Evolutionary conservation across 2,329 filamentous ascomycete genomes (phyloP).

Genomic region (Teratosphaeriaceae sp.): DNA sequence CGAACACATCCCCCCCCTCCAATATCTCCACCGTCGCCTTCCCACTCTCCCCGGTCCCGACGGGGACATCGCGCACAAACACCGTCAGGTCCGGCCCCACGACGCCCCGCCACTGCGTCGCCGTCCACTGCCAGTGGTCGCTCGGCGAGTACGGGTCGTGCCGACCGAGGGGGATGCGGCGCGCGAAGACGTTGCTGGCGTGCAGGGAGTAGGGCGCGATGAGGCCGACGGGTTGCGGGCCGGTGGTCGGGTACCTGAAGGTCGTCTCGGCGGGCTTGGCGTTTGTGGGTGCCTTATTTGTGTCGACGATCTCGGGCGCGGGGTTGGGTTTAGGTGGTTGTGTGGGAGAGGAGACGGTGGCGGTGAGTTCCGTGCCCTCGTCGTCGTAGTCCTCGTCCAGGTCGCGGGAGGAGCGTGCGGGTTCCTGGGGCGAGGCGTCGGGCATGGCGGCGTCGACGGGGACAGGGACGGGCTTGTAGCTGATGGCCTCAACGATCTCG

Average conservation of each 20-base stretch:
- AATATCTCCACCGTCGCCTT: slow-evolving; percentile 33
- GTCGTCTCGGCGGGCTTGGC: not conserved
- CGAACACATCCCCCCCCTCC: slow-evolving; percentile 35
- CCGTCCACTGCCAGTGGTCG: slow-evolving; percentile 99
- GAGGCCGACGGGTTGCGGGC: slow-evolving; percentile 60
- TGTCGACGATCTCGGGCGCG: slow-evolving; percentile 13
- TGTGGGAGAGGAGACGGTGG: too few relatives aligned
- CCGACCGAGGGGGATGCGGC: slow-evolving; percentile 57
- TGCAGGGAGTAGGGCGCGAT: slow-evolving; percentile 75
- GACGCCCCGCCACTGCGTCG: slow-evolving; percentile 83
- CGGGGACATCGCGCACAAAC: slow-evolving; percentile 53
- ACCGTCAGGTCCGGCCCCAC: slow-evolving; percentile 75
- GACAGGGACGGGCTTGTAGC: slow-evolving; percentile 5
- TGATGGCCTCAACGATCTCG: slow-evolving; percentile 52
- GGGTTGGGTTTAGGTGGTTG: too few relatives aligned
- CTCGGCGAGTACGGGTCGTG: slow-evolving; percentile 68
- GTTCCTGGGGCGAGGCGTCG: slow-evolving; percentile 13
- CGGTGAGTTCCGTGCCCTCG: too few relatives aligned
- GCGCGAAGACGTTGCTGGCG: slow-evolving; percentile 68
- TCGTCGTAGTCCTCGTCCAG: slow-evolving; percentile 24
- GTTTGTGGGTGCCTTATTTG: slow-evolving; percentile 9
- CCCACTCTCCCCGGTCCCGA: slow-evolving; percentile 14
- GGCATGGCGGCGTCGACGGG: slow-evolving; percentile 18
- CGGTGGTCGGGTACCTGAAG: slow-evolving; percentile 12
- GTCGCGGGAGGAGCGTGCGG: slow-evolving; percentile 6